Evolutionary conservation across 2,329 filamentous ascomycete species (phyloP).

Genomic region (Chalaropsis thielavioides): DNA sequence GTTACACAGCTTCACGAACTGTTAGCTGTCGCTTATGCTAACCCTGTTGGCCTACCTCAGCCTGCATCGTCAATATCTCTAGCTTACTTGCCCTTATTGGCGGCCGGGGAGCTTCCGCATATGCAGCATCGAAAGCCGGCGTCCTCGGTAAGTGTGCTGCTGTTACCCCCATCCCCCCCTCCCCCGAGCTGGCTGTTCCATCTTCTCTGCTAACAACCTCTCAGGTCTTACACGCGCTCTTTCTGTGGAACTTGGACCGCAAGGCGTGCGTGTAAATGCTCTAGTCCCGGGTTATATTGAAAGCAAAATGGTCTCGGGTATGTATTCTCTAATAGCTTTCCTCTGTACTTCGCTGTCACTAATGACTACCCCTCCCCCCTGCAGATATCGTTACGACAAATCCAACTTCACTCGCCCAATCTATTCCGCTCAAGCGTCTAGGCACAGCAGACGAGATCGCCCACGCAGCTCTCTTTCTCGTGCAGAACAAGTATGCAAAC

Average conservation of each 20-base stretch:
- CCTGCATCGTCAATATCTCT: slow-evolving; percentile 68
- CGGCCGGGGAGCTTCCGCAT: slow-evolving; percentile 55
- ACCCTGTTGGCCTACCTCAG: slow-evolving; percentile 23
- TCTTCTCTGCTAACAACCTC: neutral
- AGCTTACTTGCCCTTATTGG: slow-evolving; percentile 59
- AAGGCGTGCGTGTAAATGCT: slow-evolving; percentile 60
- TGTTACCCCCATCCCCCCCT: too few relatives aligned
- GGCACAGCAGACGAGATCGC: slow-evolving; percentile 59
- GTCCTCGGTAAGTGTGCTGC: slow-evolving; percentile 43
- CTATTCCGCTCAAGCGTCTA: slow-evolving; percentile 37
- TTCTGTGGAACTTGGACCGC: slow-evolving; percentile 44
- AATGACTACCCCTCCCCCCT: neutral
- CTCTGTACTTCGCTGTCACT: neutral
- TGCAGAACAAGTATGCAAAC: slow-evolving; percentile 66
- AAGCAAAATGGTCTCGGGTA: slow-evolving; percentile 65
- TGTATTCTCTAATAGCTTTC: slow-evolving; percentile 19
- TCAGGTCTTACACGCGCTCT: slow-evolving; percentile 54
- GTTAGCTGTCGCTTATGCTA: neutral
- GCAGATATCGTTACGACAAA: slow-evolving; percentile 11
- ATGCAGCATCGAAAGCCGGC: slow-evolving; percentile 70
- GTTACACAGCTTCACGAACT: neutral
- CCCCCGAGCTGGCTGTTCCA: neutral
- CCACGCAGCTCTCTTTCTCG: slow-evolving; percentile 67
- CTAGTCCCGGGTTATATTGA: slow-evolving; percentile 72
- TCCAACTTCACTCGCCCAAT: neutral